Evolutionary conservation across 2,329 filamentous ascomycete genomes (phyloP), one percentile per base, ranked within the genome.

Genomic region (Aspergillus carbonarius): DNA sequence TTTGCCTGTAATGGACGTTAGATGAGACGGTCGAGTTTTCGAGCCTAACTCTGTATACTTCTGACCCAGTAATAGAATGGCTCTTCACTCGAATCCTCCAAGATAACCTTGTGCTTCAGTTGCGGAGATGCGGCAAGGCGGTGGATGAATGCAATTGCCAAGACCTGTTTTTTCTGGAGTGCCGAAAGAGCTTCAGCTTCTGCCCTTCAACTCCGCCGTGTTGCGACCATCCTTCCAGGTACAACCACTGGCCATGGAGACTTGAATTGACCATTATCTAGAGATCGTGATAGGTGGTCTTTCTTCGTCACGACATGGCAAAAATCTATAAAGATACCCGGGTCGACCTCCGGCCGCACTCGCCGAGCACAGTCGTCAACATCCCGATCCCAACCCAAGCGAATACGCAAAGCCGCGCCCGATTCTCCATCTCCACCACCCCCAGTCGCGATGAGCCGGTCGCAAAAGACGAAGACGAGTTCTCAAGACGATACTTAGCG

Each of bases 301-400:
- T 57, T 13, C 47, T 46, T 62, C 66, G 60, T 64, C 27, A 58
- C 68, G 78, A 71, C 72, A 89, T 89, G 88, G 86, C 82, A 80
- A 82, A 81, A 85, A 81, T 91, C 77, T 95, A 90, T 82, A 93
- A 92, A 81, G 92, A 96, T 83, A 92, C 90, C 74, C 88, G 90
- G 74, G 81, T 96, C 76, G 91, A 91, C 76, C 84, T 95, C 68
- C 90, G 95, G 77, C 86, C 88, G 64, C 83, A 86, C 61, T 88
- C 85, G 67, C 81, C 83, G 65, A 85, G 85, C 68, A 89, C 88
- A 60, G 84, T 88, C 69, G 84, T 92, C 72, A 85, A 87, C 68
- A 86, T 93, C 70, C 82, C 85, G 69, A 83, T 92, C 66, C 85
- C 87, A 60, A 70, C 70, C 57, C 71, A 75, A 62, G 64, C 81